phyloP scores from a whole-genome alignment of 495 filamentous ascomycete genomes.

The Lepraria neglecta region DNA sequence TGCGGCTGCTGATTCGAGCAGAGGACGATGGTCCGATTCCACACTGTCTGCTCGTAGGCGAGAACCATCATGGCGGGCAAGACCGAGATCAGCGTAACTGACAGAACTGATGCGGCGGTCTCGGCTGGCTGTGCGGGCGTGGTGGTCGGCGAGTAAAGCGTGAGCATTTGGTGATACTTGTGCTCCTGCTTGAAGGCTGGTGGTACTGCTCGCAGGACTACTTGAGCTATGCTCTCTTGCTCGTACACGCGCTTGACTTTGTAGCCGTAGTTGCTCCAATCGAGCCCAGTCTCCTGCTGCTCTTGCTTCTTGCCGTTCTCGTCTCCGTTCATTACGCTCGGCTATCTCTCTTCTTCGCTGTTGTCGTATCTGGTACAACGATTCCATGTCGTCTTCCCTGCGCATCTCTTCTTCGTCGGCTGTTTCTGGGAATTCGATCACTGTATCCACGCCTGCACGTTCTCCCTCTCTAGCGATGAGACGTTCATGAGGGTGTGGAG shows the following conservation, averaged over 20 bases:
- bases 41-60: slow-evolving; percentile 73
- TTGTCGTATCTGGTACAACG: slow-evolving; percentile 80
- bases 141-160: slow-evolving; percentile 58
- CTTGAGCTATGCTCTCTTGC: slow-evolving; percentile 28
- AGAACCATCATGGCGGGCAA: slow-evolving; percentile 83
- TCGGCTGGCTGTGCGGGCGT: slow-evolving; percentile 53
- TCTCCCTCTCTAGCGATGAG: slow-evolving; percentile 90
- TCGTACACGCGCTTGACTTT: slow-evolving; percentile 35
- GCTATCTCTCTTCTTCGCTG: slow-evolving; percentile 67
- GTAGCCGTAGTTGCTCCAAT: slow-evolving; percentile 52
- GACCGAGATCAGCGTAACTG: slow-evolving; percentile 76
- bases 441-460: slow-evolving; percentile 82
- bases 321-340: slow-evolving; percentile 68
- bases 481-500: slow-evolving; percentile 67
- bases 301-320: slow-evolving; percentile 60
- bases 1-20: slow-evolving; percentile 64
- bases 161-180: slow-evolving; percentile 24
- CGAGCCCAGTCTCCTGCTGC: slow-evolving; percentile 58
- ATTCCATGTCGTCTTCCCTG: slow-evolving; percentile 89
- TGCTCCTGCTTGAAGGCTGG: slow-evolving; percentile 20
- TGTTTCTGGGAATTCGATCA: slow-evolving; percentile 77
- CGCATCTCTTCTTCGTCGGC: slow-evolving; percentile 66
- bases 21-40: slow-evolving; percentile 67
- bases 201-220: slow-evolving; percentile 31
- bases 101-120: slow-evolving; percentile 76